phyloP scores from a whole-genome alignment of 306 rosid genomes.

The Begonia loranthoides region DNA sequence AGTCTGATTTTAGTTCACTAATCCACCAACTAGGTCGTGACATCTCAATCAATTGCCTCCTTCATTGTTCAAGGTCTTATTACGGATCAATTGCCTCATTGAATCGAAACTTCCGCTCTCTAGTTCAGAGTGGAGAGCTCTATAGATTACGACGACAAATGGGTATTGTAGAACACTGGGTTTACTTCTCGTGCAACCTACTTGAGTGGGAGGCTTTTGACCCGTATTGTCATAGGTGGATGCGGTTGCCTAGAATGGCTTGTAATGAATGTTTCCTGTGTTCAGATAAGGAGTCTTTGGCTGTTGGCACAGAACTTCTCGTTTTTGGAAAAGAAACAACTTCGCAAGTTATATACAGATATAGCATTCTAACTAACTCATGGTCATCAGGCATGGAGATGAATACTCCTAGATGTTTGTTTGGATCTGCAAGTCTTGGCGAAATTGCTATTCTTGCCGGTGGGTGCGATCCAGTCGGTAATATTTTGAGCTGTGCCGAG shows the following conservation, averaged over 20 bases:
- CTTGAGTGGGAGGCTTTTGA: conserved; percentile 64
- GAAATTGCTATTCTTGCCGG: conserved; percentile 65
- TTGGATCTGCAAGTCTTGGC: conserved; percentile 60
- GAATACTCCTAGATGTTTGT: conserved; percentile 58
- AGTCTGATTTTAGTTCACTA: conserved; percentile 23
- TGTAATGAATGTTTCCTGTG: conserved; percentile 45
- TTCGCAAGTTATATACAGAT: conserved; percentile 34
- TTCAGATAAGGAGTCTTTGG: conserved; percentile 69
- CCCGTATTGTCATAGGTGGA: conserved; percentile 39
- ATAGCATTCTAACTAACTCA: conserved; percentile 45
- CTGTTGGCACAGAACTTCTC: conserved; percentile 70
- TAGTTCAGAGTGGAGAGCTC: conserved; percentile 44
- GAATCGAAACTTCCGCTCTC: conserved; percentile 36
- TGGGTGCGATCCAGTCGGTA: conserved; percentile 46
- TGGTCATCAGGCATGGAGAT: conserved; percentile 45
- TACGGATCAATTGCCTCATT: conserved; percentile 45
- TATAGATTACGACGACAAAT: conserved; percentile 33
- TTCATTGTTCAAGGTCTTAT: conserved; percentile 50
- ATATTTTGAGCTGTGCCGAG: conserved; percentile 47
- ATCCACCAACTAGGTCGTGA: conserved; percentile 45
- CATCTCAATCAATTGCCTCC: conserved; percentile 35
- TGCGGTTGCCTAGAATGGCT: conserved; percentile 45
- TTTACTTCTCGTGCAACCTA: conserved; percentile 58
- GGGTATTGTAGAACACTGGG: conserved; percentile 61
- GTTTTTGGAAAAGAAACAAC: conserved; percentile 55